Evolutionary conservation across 1,284 basidiomycete genomes (phyloP), one percentile per base, ranked within the genome.

Genomic region (Malassezia equina): DNA sequence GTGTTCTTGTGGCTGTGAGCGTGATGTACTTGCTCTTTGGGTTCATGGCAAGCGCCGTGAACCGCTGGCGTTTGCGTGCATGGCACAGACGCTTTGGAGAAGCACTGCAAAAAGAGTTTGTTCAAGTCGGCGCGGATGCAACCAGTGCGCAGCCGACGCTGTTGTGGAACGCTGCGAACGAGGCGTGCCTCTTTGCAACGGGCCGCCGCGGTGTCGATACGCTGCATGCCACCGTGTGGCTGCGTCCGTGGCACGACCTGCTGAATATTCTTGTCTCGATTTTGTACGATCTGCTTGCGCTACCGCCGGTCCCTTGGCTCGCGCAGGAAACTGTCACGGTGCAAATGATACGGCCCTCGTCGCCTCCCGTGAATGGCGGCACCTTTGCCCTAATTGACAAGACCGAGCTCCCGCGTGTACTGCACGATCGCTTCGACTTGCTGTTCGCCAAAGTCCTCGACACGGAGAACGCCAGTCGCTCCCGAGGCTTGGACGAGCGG

Each of bases 381-480:
- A 60, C 69, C 19, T 74, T 73, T 59, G 67, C 67, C 4, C 42
- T 74, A 5, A 63, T 69, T 47, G 59, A 66, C 63, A 73, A 73
- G 62, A 50, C 46, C 13, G 60, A 48, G 4, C 54, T 74, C 17
- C 65, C 61, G 31, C 31, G 48, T 33, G 63, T 61, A 25, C 65
- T 66, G 25, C 48, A 45, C 17, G 64, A 60, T 9, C 63, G 71
- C 36, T 74, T 63, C 52, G 71, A 74, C 42, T 59, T 74, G 25
- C 55, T 58, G 13, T 74, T 74, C 47, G 56, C 69, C 51, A 68
- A 66, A 36, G 59, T 71, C 45, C 55, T 59, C 47, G 64, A 68
- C 40, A 42, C 47, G 12, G 66, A 65, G 17, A 53, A 51, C 23
- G 57, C 62, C 23, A 61, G 60, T 46, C 52, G 58, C 9, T 52